A percentile compares a stretch with the other conserved stretches of the same genome.
Conservation (phyloP, 257 asterid species). For the Solanum megistacrolobum region DNA sequence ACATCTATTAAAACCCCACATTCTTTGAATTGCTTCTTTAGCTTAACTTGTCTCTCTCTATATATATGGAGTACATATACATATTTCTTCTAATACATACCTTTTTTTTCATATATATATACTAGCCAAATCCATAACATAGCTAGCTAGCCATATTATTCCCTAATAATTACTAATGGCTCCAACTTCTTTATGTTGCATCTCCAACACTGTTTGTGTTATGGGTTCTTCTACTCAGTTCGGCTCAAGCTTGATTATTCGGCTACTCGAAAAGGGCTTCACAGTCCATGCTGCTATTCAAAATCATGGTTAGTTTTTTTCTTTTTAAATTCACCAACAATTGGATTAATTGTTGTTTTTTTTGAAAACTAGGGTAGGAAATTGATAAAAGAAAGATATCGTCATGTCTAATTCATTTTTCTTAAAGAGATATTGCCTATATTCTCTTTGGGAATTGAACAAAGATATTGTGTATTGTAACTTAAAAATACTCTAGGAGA, state of each 20-base stretch:
- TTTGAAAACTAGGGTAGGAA: no score
- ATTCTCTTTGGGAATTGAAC: not conserved
- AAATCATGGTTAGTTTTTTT: conserved; percentile 11
- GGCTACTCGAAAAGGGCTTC: conserved; percentile 63
- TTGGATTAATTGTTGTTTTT: not conserved
- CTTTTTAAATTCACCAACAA: not conserved
- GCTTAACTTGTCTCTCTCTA: not conserved
- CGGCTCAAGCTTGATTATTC: conserved; percentile 59
- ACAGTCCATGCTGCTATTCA: conserved; percentile 87
- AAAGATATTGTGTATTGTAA: not conserved
- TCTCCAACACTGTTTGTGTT: conserved; percentile 36
- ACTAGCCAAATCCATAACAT: not conserved
- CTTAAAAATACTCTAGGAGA: not conserved
- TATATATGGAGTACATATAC: not conserved
- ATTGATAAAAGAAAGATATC: not conserved
- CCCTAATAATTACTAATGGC: not conserved
- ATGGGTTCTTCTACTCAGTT: conserved; percentile 73
- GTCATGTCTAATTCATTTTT: not conserved
- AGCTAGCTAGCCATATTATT: not conserved
- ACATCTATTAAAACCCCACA: not conserved
- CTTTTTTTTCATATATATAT: not conserved
- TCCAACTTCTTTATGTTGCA: not conserved
- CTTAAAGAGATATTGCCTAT: not conserved
- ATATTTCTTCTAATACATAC: not conserved
- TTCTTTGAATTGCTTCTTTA: not conserved